A percentile compares a stretch with the other conserved stretches of the same genome.
These are phyloP conservation scores for Cladosporium sp. DNA, from an alignment of 2,329 filamentous ascomycete species.

Conservation along the genomic window DNA sequence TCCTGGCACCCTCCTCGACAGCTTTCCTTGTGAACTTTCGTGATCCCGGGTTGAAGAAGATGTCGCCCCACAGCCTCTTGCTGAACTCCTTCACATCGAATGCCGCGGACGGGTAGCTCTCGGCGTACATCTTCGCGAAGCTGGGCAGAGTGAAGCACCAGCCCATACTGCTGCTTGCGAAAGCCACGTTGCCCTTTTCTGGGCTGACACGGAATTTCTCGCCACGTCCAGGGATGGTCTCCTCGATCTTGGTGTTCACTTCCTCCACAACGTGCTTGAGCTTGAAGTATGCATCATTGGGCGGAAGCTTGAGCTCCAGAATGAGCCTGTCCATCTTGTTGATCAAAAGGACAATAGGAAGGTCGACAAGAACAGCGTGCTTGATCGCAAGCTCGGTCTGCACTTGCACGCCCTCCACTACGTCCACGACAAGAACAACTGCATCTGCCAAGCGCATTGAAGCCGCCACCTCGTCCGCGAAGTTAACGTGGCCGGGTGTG, in stretches of 20 bases:
- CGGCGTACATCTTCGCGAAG: slow-evolving; percentile 94
- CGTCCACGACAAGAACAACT: slow-evolving; percentile 89
- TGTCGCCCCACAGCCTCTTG: slow-evolving; percentile 86
- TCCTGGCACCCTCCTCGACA: slow-evolving; percentile 74
- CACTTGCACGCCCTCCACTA: slow-evolving; percentile 97
- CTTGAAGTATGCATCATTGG: slow-evolving; percentile 97
- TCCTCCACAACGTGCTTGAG: slow-evolving; percentile 98
- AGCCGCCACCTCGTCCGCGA: slow-evolving; percentile 93
- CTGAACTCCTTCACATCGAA: slow-evolving; percentile 82
- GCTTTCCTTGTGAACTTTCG: slow-evolving; percentile 89
- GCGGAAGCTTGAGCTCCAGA: slow-evolving; percentile 88
- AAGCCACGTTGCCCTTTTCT: slow-evolving; percentile 97
- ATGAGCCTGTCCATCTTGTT: slow-evolving; percentile 98
- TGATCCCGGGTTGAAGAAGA: slow-evolving; percentile 90
- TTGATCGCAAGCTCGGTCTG: slow-evolving; percentile 98
- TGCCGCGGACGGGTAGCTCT: slow-evolving; percentile 62
- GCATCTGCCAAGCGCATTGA: slow-evolving; percentile 86
- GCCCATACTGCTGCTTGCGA: slow-evolving; percentile 87
- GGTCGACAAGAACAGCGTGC: slow-evolving; percentile 84
- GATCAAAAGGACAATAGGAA: slow-evolving; percentile 85
- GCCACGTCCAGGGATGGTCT: slow-evolving; percentile 76
- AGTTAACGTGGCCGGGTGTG: slow-evolving; percentile 97
- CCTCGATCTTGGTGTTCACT: slow-evolving; percentile 94
- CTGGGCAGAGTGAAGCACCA: slow-evolving; percentile 96
- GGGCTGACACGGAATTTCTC: slow-evolving; percentile 82